A percentile compares a stretch with the other conserved stretches of the same genome.
Evolutionary conservation across 371 early-diverging fungal species (phyloP).

Genomic region (Rhizopus arrhizus): DNA sequence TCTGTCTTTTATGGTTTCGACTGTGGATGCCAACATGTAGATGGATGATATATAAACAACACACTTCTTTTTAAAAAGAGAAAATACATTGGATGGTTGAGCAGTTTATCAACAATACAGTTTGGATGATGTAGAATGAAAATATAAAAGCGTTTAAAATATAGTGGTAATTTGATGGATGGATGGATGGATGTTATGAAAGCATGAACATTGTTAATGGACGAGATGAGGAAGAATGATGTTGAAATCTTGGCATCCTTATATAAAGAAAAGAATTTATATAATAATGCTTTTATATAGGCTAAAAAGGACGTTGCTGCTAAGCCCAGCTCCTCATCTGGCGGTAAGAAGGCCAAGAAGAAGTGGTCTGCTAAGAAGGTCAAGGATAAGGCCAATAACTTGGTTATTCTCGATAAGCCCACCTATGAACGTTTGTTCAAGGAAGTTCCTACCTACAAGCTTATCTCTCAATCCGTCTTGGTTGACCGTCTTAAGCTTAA

Average conservation of each 20-base stretch:
- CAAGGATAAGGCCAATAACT: slow-evolving; percentile 97
- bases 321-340: slow-evolving; percentile 70
- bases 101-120: neutral
- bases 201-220: no score
- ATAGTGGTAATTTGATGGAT: slow-evolving; percentile 1
- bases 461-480: slow-evolving; percentile 95
- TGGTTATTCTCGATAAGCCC: slow-evolving; percentile 88
- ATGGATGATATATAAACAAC: neutral
- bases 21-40: neutral
- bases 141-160: neutral
- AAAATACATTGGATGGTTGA: slow-evolving; percentile 2
- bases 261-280: no score
- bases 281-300: slow-evolving; percentile 24
- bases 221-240: no score
- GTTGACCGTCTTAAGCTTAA: slow-evolving; percentile 97
- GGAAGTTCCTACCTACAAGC: slow-evolving; percentile 98
- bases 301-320: slow-evolving; percentile 72
- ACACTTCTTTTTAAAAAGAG: no score
- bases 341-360: slow-evolving; percentile 92
- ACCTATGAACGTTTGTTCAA: slow-evolving; percentile 93
- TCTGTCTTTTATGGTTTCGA: neutral
- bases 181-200: slow-evolving; percentile 8
- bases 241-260: no score
- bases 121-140: neutral
- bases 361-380: slow-evolving; percentile 97